Conservation (phyloP, 176 grass and related monocot genomes). For the Sorghum bicolor region DNA sequence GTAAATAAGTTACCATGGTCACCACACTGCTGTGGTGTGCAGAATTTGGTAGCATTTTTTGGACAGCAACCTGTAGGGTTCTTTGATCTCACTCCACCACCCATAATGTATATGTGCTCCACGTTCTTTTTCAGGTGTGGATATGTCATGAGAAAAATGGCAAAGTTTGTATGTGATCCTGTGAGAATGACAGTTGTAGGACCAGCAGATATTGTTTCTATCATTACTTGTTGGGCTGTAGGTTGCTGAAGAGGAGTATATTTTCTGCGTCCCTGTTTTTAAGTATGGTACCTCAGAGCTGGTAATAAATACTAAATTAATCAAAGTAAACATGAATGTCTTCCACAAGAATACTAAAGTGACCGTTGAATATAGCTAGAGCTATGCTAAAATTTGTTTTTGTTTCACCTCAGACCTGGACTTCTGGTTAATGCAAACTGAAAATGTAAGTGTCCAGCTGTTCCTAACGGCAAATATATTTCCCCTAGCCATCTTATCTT, state of each 20-base stretch:
- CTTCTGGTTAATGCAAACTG: neutral
- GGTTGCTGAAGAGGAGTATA: slow-evolving; percentile 59
- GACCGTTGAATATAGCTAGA: neutral
- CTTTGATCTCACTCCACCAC: slow-evolving; percentile 67
- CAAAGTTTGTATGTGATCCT: slow-evolving; percentile 71
- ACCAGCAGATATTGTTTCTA: slow-evolving; percentile 60
- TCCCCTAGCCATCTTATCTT: neutral
- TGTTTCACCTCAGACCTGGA: neutral
- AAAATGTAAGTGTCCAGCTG: too few species aligned
- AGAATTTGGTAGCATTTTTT: slow-evolving; percentile 37
- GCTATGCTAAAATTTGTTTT: neutral
- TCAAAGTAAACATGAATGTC: neutral
- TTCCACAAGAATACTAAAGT: neutral
- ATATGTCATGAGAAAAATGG: slow-evolving; percentile 72
- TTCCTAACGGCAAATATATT: neutral
- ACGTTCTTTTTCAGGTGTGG: slow-evolving; percentile 68
- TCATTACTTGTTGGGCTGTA: slow-evolving; percentile 62
- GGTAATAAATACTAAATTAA: neutral
- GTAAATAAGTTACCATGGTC: slow-evolving; percentile 80
- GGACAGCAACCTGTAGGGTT: slow-evolving; percentile 82
- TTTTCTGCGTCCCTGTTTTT: slow-evolving; percentile 63
- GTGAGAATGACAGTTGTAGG: slow-evolving; percentile 66
- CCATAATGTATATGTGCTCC: slow-evolving; percentile 93
- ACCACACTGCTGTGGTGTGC: slow-evolving; percentile 57
- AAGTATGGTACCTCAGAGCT: neutral